A percentile compares a stretch with the other conserved stretches of the same genome.
Evolutionary conservation across 805 yeast genomes (phyloP).

Genomic region (Candida sphagnicola): DNA sequence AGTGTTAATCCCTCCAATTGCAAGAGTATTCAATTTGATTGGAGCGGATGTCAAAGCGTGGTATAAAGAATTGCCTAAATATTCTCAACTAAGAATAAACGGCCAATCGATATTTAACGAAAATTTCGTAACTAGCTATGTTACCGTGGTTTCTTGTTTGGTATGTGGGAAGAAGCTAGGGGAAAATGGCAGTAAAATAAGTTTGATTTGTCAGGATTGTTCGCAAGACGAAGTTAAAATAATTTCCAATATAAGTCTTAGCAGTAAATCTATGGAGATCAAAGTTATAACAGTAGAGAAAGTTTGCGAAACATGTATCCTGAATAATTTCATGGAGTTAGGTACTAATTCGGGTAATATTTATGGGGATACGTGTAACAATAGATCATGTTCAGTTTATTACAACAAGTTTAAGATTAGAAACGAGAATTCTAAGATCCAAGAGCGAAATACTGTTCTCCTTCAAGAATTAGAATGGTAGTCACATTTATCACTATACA

Average conservation of each 20-base stretch:
- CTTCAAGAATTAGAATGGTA: slow-evolving; percentile 10
- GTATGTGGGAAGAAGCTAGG: slow-evolving; percentile 20
- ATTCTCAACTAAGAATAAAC: slow-evolving; percentile 4
- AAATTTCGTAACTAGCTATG: slow-evolving; percentile 9
- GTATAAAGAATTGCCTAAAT: slow-evolving; percentile 65
- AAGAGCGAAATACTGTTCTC: slow-evolving; percentile 6
- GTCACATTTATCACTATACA: no score
- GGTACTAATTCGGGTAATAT: slow-evolving; percentile 9
- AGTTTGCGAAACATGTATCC: slow-evolving; percentile 20
- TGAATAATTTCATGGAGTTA: slow-evolving; percentile 11
- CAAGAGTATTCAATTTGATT: slow-evolving; percentile 71
- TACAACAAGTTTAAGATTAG: slow-evolving; percentile 47
- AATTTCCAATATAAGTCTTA: slow-evolving; percentile 24
- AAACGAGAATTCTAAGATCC: slow-evolving; percentile 17
- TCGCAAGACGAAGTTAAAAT: slow-evolving; percentile 30
- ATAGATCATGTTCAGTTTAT: slow-evolving; percentile 63
- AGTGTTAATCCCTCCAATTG: slow-evolving; percentile 85
- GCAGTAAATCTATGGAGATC: slow-evolving; percentile 19
- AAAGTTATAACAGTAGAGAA: slow-evolving; percentile 10
- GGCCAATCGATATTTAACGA: slow-evolving; percentile 3
- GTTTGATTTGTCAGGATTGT: slow-evolving; percentile 18
- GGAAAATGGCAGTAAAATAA: slow-evolving; percentile 3
- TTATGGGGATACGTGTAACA: slow-evolving; percentile 39
- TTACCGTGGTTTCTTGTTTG: slow-evolving; percentile 18
- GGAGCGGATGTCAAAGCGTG: slow-evolving; percentile 80